A percentile compares a stretch with the other conserved stretches of the same genome.
These are phyloP conservation scores for Stevia rebaudiana DNA, from an alignment of 140 eudicot species.

Conservation along the genomic window DNA sequence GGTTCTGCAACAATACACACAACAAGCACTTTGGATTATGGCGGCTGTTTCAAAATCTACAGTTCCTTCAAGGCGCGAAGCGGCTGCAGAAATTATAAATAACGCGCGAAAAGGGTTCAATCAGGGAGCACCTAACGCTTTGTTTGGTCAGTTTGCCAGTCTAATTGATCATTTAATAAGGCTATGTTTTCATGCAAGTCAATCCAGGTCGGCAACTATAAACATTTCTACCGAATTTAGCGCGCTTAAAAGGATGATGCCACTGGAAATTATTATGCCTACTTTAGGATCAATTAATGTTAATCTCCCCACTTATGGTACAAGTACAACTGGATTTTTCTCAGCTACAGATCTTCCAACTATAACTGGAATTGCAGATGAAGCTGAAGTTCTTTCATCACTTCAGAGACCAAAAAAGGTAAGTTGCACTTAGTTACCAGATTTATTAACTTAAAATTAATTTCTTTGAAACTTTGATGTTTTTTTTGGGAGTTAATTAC, in stretches of 20 bases:
- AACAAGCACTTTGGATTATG: conserved; percentile 97
- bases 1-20: conserved; percentile 82
- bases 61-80: conserved; percentile 82
- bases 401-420: conserved; percentile 98
- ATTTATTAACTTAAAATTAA: not conserved
- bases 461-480: not conserved
- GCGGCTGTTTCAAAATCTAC: conserved; percentile 98
- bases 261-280: conserved; percentile 87
- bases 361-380: conserved; percentile 88
- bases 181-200: conserved; percentile 91
- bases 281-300: conserved; percentile 79
- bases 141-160: conserved; percentile 80
- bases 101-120: conserved; percentile 68
- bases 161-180: conserved; percentile 84
- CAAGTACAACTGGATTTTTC: conserved; percentile 51
- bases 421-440: conserved; percentile 13
- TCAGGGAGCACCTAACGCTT: conserved; percentile 50
- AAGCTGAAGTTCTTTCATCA: conserved; percentile 96
- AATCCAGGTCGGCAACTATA: conserved; percentile 66
- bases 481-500: too few relatives aligned
- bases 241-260: conserved; percentile 98
- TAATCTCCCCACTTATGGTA: conserved; percentile 68
- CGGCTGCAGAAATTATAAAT: conserved; percentile 92
- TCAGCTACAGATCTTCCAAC: conserved; percentile 85
- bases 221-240: conserved; percentile 90